These are phyloP conservation scores for Cyberlindnera mycetangii DNA, from an alignment of 805 yeast species.

Conservation along the genomic window DNA sequence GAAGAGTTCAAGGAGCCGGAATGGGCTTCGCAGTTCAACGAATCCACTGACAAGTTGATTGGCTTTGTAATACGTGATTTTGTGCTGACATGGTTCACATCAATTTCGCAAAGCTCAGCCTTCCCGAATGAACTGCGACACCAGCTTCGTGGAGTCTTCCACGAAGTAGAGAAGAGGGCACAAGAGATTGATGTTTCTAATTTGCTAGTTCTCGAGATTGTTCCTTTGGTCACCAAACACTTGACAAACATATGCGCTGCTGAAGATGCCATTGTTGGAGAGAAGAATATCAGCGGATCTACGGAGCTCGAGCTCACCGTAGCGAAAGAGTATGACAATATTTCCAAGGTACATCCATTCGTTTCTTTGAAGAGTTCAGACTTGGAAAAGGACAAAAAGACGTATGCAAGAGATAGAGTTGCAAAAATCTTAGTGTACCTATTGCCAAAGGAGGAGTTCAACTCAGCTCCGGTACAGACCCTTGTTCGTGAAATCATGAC, in stretches of 20 bases:
- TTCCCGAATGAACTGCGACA: constrained; percentile 41
- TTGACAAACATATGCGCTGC: constrained; percentile 47
- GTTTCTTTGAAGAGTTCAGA: constrained; percentile 38
- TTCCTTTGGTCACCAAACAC: constrained; percentile 70
- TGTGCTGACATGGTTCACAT: constrained; percentile 52
- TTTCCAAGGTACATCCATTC: constrained; percentile 55
- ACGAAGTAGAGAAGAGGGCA: constrained; percentile 41
- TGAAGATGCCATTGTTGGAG: constrained; percentile 30
- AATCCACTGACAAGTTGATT: constrained; percentile 43
- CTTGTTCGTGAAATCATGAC: constrained; percentile 64
- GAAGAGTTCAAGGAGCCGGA: constrained; percentile 8
- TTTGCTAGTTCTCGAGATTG: constrained; percentile 50
- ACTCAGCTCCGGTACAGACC: constrained; percentile 45
- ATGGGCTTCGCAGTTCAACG: constrained; percentile 29
- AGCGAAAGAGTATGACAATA: constrained; percentile 36
- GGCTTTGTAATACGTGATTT: constrained; percentile 50
- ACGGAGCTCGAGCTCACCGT: constrained; percentile 38
- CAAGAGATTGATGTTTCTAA: constrained; percentile 49
- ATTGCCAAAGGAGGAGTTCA: constrained; percentile 40
- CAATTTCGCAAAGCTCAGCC: constrained; percentile 37
- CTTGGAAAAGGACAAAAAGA: constrained; percentile 41
- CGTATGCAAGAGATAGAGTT: constrained; percentile 45
- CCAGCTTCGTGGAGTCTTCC: constrained; percentile 42
- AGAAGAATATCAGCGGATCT: constrained; percentile 31
- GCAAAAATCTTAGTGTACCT: constrained; percentile 46